Conservation (phyloP, 257 asterid genomes). For the Cruciata laevipes region DNA sequence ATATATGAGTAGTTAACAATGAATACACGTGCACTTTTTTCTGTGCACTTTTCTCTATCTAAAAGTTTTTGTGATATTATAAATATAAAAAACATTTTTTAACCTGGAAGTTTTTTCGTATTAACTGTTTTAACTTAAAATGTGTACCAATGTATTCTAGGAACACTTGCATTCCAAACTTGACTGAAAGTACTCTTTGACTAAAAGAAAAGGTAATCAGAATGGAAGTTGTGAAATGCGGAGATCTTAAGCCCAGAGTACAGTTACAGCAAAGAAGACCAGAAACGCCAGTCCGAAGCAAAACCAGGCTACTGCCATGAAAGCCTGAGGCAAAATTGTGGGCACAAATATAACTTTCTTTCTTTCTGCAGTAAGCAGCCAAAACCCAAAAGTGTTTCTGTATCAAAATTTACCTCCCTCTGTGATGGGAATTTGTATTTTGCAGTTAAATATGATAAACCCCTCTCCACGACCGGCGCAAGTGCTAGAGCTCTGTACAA, state of each 20-base stretch:
- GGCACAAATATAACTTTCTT: neutral
- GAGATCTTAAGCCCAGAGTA: slow-evolving; percentile 56
- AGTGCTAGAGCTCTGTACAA: slow-evolving; percentile 79
- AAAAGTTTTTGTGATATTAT: too few relatives aligned
- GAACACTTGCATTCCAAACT: neutral
- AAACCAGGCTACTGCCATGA: slow-evolving; percentile 45
- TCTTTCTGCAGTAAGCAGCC: neutral
- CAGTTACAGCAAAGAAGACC: slow-evolving; percentile 57
- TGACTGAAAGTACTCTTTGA: neutral
- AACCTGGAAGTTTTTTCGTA: too few relatives aligned
- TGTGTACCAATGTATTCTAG: neutral
- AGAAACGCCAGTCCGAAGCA: slow-evolving; percentile 72
- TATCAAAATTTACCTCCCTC: slow-evolving; percentile 51
- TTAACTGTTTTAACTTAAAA: too few relatives aligned
- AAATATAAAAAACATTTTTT: too few relatives aligned
- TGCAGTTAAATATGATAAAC: slow-evolving; percentile 74
- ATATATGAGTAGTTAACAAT: too few relatives aligned
- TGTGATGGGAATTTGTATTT: slow-evolving; percentile 64
- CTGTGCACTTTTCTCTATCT: too few relatives aligned
- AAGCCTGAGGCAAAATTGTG: slow-evolving; percentile 39
- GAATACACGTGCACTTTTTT: too few relatives aligned
- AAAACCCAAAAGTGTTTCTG: neutral
- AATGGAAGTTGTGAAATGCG: neutral
- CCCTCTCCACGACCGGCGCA: slow-evolving; percentile 77
- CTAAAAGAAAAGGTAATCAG: neutral